A percentile compares a stretch with the other conserved stretches of the same genome.
Conservation (phyloP, 768 basidiomycete species). For the Lentinula edodes region DNA sequence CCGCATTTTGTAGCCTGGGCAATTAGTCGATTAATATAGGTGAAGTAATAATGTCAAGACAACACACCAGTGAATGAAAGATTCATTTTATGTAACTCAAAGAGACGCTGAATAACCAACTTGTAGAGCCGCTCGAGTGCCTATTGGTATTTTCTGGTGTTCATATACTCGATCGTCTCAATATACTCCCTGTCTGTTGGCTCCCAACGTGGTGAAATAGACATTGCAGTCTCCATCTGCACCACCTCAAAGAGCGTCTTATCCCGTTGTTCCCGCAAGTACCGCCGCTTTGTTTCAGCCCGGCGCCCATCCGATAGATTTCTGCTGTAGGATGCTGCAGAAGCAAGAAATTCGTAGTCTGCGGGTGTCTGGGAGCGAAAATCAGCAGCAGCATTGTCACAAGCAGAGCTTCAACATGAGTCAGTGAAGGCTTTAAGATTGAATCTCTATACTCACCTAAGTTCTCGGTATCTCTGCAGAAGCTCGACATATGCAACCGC, state of each 20-base stretch:
- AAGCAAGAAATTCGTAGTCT: slow-evolving; percentile 9
- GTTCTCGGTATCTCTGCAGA: slow-evolving; percentile 14
- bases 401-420: slow-evolving; percentile 5
- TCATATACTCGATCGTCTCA: slow-evolving; percentile 11
- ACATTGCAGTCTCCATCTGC: slow-evolving; percentile 17
- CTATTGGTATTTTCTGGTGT: slow-evolving; percentile 16
- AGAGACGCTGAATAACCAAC: slow-evolving; percentile 27
- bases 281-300: slow-evolving; percentile 18
- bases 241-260: slow-evolving; percentile 13
- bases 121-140: slow-evolving; percentile 26
- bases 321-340: slow-evolving; percentile 10
- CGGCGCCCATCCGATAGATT: slow-evolving; percentile 15
- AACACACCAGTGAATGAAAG: slow-evolving; percentile 23
- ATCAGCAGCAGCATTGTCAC: slow-evolving; percentile 5
- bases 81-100: slow-evolving; percentile 33
- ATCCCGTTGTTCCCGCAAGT: slow-evolving; percentile 14
- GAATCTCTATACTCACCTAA: slow-evolving; percentile 5
- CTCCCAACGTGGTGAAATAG: slow-evolving; percentile 23
- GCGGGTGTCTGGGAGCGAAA: slow-evolving; percentile 13
- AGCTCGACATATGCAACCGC: slow-evolving; percentile 26
- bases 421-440: too few species aligned
- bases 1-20: slow-evolving; percentile 24
- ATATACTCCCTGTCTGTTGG: slow-evolving; percentile 18
- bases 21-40: slow-evolving; percentile 5
- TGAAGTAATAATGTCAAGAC: not conserved